Percentiles rank a stretch among this genome's conserved stretches.
Conservation (phyloP, 192 early-diverging fungal genomes). For the Rhizophagus sp. region DNA sequence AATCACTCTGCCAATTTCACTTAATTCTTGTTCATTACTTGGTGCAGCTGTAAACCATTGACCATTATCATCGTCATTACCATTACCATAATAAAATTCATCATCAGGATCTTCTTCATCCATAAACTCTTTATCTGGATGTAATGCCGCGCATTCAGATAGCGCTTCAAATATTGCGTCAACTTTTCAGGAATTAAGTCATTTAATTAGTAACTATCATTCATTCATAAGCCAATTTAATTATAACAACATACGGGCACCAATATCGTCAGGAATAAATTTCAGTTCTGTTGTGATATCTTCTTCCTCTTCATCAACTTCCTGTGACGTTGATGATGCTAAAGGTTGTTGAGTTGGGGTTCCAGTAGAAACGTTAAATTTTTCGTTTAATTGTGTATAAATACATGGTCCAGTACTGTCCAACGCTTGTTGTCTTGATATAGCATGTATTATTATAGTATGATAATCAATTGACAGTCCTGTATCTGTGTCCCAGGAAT, state of each 20-base stretch:
- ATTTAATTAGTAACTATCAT: background rate
- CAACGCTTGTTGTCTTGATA: slow-evolving; percentile 41
- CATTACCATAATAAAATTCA: slow-evolving; percentile 23
- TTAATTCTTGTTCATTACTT: slow-evolving; percentile 42
- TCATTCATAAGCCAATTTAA: background rate
- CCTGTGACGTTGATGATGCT: background rate
- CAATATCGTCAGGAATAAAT: slow-evolving; percentile 57
- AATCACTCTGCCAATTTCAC: slow-evolving; percentile 36
- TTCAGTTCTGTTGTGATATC: slow-evolving; percentile 46
- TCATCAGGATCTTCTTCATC: slow-evolving; percentile 41
- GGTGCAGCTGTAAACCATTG: slow-evolving; percentile 32
- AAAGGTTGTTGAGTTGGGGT: no score
- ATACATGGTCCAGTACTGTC: slow-evolving; percentile 47
- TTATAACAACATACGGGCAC: slow-evolving; percentile 43
- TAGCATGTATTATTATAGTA: slow-evolving; percentile 64
- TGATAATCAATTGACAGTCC: slow-evolving; percentile 62
- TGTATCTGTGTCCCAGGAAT: slow-evolving; percentile 37
- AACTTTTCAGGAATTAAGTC: slow-evolving; percentile 42
- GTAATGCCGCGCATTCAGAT: slow-evolving; percentile 60
- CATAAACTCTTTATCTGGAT: slow-evolving; percentile 58
- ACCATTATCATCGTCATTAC: slow-evolving; percentile 16
- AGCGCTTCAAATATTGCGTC: slow-evolving; percentile 62
- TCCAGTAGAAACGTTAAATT: background rate
- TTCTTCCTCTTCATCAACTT: slow-evolving; percentile 44
- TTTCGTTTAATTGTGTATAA: slow-evolving; percentile 58